Percentiles rank a stretch among this genome's conserved stretches.
Evolutionary conservation across 208 protist genomes (phyloP).

Genomic region (Blechomonas ayalai): DNA sequence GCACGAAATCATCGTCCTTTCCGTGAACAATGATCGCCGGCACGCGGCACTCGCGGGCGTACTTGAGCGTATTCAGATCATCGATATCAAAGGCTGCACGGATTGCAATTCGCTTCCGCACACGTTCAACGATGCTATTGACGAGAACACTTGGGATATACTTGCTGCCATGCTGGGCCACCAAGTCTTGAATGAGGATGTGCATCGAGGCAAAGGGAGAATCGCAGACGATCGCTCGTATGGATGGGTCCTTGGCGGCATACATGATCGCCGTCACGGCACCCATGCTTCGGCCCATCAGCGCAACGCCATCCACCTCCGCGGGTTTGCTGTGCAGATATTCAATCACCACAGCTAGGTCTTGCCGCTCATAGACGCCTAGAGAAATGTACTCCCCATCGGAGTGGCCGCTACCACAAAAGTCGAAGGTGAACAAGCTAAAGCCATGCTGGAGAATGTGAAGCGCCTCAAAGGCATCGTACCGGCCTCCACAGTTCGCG

Average conservation of each 20-base stretch:
- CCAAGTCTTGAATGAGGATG: slow-evolving; percentile 75
- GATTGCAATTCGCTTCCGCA: slow-evolving; percentile 81
- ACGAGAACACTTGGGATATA: slow-evolving; percentile 77
- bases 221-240: slow-evolving; percentile 91
- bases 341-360: slow-evolving; percentile 85
- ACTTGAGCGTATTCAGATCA: slow-evolving; percentile 80
- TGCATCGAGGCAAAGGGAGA: slow-evolving; percentile 89
- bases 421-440: slow-evolving; percentile 90
- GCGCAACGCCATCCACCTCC: slow-evolving; percentile 64
- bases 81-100: slow-evolving; percentile 93
- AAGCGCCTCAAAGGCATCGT: slow-evolving; percentile 70
- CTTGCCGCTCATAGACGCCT: slow-evolving; percentile 93
- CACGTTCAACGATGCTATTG: slow-evolving; percentile 64
- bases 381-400: slow-evolving; percentile 94
- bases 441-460: slow-evolving; percentile 83
- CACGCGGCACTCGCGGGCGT: slow-evolving; percentile 70
- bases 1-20: slow-evolving; percentile 89
- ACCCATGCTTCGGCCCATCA: slow-evolving; percentile 95
- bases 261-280: slow-evolving; percentile 95
- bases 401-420: slow-evolving; percentile 87
- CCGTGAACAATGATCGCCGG: slow-evolving; percentile 90
- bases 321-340: slow-evolving; percentile 48
- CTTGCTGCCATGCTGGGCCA: slow-evolving; percentile 35
- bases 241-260: slow-evolving; percentile 76
- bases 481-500: slow-evolving; percentile 82